A percentile compares a stretch with the other conserved stretches of the same genome.
phyloP scores from a whole-genome alignment of 805 yeast species.

The Lachancea waltii region DNA sequence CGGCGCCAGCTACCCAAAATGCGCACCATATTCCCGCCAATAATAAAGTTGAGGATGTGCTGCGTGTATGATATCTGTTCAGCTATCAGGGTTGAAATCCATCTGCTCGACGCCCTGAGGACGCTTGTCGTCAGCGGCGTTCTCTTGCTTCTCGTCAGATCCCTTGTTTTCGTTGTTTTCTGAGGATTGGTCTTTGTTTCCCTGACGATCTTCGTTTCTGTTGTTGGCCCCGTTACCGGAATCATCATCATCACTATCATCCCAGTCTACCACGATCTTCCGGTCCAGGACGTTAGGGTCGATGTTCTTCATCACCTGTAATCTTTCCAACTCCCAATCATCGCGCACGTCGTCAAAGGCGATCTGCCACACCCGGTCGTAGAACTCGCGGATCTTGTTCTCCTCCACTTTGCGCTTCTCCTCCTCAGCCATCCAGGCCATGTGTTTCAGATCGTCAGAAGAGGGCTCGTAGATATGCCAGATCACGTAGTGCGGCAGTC shows the following conservation, averaged over 20 bases:
- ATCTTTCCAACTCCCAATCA: slow-evolving; percentile 68
- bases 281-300: slow-evolving; percentile 46
- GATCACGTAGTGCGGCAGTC: slow-evolving; percentile 89
- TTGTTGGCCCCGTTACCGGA: not conserved
- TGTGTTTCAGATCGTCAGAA: slow-evolving; percentile 77
- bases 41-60: no score
- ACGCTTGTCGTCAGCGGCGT: slow-evolving; percentile 1
- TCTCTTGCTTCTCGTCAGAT: slow-evolving; percentile 1
- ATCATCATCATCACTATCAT: slow-evolving; percentile 32
- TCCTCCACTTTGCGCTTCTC: slow-evolving; percentile 60
- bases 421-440: slow-evolving; percentile 86
- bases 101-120: slow-evolving; percentile 6
- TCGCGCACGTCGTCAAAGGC: slow-evolving; percentile 73
- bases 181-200: not conserved
- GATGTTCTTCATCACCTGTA: slow-evolving; percentile 66
- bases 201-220: not conserved
- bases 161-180: not conserved
- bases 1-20: no score
- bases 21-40: no score
- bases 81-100: slow-evolving; percentile 8
- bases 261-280: slow-evolving; percentile 59
- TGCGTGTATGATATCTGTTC: not conserved
- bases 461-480: slow-evolving; percentile 98
- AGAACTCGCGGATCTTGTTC: slow-evolving; percentile 55
- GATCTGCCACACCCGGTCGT: slow-evolving; percentile 64